Percentiles rank a stretch among this genome's conserved stretches.
Conservation (phyloP, 1,284 basidiomycete genomes). For the Ganoderma sp. region DNA sequence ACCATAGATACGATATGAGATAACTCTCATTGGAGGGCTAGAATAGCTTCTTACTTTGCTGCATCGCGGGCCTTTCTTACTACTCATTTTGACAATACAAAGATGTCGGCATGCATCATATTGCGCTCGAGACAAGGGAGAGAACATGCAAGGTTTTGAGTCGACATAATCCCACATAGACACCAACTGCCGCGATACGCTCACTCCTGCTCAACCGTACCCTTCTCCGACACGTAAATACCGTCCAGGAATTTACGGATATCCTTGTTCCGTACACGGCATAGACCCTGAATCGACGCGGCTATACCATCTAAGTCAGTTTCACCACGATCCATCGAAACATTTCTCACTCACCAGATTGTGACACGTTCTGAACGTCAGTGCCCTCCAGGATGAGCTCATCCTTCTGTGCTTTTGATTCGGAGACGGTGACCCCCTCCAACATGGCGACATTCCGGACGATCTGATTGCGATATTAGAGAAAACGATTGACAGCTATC, state of each 20-base stretch:
- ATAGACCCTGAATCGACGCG: slow-evolving; percentile 93
- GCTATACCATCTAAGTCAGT: slow-evolving; percentile 53
- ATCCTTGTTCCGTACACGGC: slow-evolving; percentile 97
- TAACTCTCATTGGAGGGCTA: no score
- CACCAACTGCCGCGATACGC: slow-evolving; percentile 26
- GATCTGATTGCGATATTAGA: slow-evolving; percentile 54
- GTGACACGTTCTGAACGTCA: slow-evolving; percentile 95
- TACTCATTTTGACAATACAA: slow-evolving; percentile 17
- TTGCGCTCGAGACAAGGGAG: slow-evolving; percentile 27
- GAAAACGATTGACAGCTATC: background rate
- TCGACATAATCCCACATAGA: slow-evolving; percentile 31
- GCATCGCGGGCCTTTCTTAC: background rate
- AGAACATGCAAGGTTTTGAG: slow-evolving; percentile 35
- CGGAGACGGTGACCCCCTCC: slow-evolving; percentile 84
- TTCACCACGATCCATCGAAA: background rate
- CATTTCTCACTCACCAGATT: slow-evolving; percentile 70
- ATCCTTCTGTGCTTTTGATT: slow-evolving; percentile 97
- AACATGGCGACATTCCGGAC: slow-evolving; percentile 95
- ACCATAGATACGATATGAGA: slow-evolving; percentile 43
- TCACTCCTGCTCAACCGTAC: slow-evolving; percentile 59
- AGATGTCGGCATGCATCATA: slow-evolving; percentile 31
- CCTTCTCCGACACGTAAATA: slow-evolving; percentile 92
- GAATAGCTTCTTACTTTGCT: background rate
- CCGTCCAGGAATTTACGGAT: slow-evolving; percentile 94
- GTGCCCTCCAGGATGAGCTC: slow-evolving; percentile 93